Evolutionary conservation across 2,329 filamentous ascomycete species (phyloP).

Genomic region (Myriosclerotinia curreyana): DNA sequence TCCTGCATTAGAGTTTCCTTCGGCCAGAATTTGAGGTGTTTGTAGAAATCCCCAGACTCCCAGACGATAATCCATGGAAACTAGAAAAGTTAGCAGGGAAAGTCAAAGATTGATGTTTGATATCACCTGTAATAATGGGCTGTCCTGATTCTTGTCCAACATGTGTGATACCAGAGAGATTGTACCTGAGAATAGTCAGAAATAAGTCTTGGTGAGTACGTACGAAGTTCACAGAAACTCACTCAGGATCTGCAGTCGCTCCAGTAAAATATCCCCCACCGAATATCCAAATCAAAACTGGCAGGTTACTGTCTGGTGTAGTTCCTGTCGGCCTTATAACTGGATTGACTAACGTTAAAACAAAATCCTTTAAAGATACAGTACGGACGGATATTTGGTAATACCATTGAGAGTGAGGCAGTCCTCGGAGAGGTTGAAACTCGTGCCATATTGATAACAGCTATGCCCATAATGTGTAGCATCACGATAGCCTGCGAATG

Average conservation of each 20-base stretch:
- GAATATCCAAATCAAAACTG: slow-evolving; percentile 56
- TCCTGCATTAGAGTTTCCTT: slow-evolving; percentile 63
- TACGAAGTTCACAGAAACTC: neutral
- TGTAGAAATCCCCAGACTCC: slow-evolving; percentile 66
- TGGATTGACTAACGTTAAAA: slow-evolving; percentile 22
- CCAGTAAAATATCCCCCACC: slow-evolving; percentile 54
- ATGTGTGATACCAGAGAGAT: slow-evolving; percentile 59
- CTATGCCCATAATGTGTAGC: slow-evolving; percentile 46
- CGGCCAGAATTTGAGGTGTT: slow-evolving; percentile 49
- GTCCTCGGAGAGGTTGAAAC: slow-evolving; percentile 47
- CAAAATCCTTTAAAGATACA: neutral
- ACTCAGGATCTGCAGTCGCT: slow-evolving; percentile 49
- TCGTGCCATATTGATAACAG: slow-evolving; percentile 47
- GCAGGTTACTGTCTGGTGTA: slow-evolving; percentile 39
- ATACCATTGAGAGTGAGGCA: slow-evolving; percentile 46
- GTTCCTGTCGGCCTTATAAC: slow-evolving; percentile 44
- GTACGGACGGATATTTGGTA: neutral
- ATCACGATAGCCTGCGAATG: slow-evolving; percentile 43
- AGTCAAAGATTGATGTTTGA: neutral
- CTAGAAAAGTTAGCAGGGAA: slow-evolving; percentile 23
- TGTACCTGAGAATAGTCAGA: slow-evolving; percentile 45
- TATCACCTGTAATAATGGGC: slow-evolving; percentile 48
- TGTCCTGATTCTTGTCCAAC: slow-evolving; percentile 51
- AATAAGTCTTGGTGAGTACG: neutral
- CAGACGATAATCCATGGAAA: slow-evolving; percentile 61